Percentiles rank a stretch among this genome's conserved stretches.
These are phyloP conservation scores for Cucurbita argyrosperma DNA, from an alignment of 306 rosid species.

Conservation along the genomic window DNA sequence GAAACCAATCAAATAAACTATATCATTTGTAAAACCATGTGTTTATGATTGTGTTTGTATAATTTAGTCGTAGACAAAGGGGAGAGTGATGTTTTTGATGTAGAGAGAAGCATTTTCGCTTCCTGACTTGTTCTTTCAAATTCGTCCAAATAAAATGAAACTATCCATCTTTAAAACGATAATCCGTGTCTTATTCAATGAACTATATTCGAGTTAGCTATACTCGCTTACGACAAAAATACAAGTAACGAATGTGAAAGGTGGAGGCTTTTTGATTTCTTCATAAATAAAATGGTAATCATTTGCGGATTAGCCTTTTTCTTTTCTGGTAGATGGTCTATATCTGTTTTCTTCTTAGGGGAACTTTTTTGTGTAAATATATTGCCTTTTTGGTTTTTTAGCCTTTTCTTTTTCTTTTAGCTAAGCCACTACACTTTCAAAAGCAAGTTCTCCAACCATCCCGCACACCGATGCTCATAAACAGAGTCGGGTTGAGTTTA, in stretches of 20 bases:
- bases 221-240: too few species aligned
- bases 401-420: neutral
- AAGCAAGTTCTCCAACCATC: neutral
- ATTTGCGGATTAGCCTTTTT: neutral
- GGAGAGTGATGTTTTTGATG: neutral
- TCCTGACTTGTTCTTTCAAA: neutral
- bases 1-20: slow-evolving; percentile 30
- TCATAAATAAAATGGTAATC: neutral
- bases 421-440: neutral
- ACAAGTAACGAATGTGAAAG: neutral
- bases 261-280: neutral
- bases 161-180: neutral
- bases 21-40: neutral
- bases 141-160: neutral
- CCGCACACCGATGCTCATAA: neutral
- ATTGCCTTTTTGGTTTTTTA: too few species aligned
- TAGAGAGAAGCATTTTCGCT: neutral
- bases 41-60: neutral
- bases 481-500: neutral
- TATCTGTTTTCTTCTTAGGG: neutral
- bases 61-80: neutral
- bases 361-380: neutral
- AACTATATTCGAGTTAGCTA: neutral
- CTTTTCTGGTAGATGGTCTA: neutral
- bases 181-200: neutral